phyloP scores from a whole-genome alignment of 306 rosid genomes.

The Medicago truncatula region DNA sequence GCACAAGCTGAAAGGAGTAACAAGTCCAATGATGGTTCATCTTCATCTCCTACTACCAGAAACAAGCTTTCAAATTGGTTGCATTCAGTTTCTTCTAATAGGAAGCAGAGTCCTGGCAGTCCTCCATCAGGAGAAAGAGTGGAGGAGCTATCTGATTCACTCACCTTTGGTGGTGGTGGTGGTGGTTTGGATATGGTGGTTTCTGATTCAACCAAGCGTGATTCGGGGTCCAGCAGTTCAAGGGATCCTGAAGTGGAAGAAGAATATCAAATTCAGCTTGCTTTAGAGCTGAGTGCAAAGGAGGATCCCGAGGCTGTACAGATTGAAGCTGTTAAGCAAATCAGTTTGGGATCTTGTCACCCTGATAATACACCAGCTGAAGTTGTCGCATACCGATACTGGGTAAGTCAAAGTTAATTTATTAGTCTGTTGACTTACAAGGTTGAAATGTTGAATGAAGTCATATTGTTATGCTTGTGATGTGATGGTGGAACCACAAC shows the following conservation, averaged over 20 bases:
- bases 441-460: conserved; percentile 29
- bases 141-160: conserved; percentile 73
- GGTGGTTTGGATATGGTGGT: conserved; percentile 66
- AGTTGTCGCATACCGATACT: conserved; percentile 88
- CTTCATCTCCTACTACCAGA: conserved; percentile 50
- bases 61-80: conserved; percentile 78
- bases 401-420: conserved; percentile 68
- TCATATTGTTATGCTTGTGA: conserved; percentile 36
- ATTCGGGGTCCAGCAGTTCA: conserved; percentile 80
- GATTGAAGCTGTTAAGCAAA: conserved; percentile 99
- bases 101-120: conserved; percentile 57
- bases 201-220: conserved; percentile 56
- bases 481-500: conserved; percentile 35
- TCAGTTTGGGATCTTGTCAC: conserved; percentile 93
- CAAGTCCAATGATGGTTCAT: conserved; percentile 60
- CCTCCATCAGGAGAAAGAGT: conserved; percentile 67
- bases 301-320: conserved; percentile 99
- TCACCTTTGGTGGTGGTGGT: conserved; percentile 52
- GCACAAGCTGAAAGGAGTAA: conserved; percentile 61
- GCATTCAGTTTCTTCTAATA: conserved; percentile 73
- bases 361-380: conserved; percentile 91
- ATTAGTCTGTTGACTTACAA: conserved; percentile 42
- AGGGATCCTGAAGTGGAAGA: conserved; percentile 95
- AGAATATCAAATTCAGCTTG: conserved; percentile 94
- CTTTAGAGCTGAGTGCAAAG: conserved; percentile 92